Evolutionary conservation across 495 filamentous ascomycete species (phyloP), one percentile per base, ranked within the genome.

Genomic region (Trichoderma parareesei): DNA sequence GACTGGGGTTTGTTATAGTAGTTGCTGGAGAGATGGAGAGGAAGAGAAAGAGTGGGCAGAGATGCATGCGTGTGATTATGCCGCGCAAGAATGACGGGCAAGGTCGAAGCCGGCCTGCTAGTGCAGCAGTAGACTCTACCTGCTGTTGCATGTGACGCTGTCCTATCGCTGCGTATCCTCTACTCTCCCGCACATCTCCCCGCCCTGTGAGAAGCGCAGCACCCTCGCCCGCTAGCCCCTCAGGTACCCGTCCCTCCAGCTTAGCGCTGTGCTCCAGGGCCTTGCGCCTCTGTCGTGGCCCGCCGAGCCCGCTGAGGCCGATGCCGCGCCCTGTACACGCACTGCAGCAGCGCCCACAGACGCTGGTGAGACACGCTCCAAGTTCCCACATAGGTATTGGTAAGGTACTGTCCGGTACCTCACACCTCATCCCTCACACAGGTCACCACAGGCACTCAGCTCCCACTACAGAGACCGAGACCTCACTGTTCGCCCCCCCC

Each of bases 281-380:
- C 20, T 57, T 57, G 53, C 53, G 53, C 53, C 53, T 57, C 53
- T 57, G 53, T 57, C 33, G 20, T 35, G 53, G 53, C 53, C 53
- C 33, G 53, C 53, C 16, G 27, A 57, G 53, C 53, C 53, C 33
- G 53, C 53, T 37, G 27, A 57, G 16, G 37, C 53, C 53, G 53
- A 37, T 57, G 53, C 53, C 53, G 53, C 27, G 53, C 53, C 53
- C 53, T 57, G 53, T 57, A 57, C 14, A 14, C 20, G 27, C 53
- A 35, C 53, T 35, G 53, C 53, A 57, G 53, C 48, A 37, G 27
- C 14, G 20, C 20, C 53, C 13, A 37, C 10, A 35, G 53, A 37
- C 53, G 53, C 53, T 57, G 53, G 27, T 57, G 53, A 57, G 53
- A 57, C 53, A 35, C 53, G 53, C 27, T 27, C 27, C 27, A 27